These are phyloP conservation scores for Leishmania tarentolae DNA, from an alignment of 208 protist genomes.

Conservation along the genomic window DNA sequence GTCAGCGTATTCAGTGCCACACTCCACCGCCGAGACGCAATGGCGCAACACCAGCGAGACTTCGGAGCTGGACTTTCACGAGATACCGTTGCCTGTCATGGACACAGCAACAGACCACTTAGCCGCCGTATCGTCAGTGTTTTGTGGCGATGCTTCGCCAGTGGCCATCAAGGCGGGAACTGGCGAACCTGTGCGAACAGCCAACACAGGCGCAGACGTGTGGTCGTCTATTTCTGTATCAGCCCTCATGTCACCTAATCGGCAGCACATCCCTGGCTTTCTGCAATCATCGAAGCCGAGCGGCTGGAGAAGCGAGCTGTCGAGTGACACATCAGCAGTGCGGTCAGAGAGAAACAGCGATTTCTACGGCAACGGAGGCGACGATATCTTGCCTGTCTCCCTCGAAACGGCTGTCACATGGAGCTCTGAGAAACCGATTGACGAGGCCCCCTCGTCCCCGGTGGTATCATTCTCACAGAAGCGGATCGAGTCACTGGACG, in stretches of 20 bases:
- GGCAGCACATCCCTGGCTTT: neutral
- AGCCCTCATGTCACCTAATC: neutral
- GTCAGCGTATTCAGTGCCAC: neutral
- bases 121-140: slow-evolving; percentile 9
- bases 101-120: neutral
- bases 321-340: neutral
- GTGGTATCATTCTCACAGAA: neutral
- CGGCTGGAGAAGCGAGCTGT: neutral
- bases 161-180: neutral
- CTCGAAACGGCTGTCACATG: neutral
- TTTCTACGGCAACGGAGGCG: neutral
- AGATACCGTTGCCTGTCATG: slow-evolving; percentile 11
- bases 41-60: slow-evolving; percentile 4
- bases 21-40: slow-evolving; percentile 20
- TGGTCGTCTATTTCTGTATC: neutral
- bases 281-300: neutral
- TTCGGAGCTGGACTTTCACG: neutral
- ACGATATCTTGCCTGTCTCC: slow-evolving; percentile 7
- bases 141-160: neutral
- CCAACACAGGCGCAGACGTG: neutral
- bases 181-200: neutral
- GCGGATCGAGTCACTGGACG: neutral
- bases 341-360: neutral
- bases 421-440: neutral
- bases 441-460: neutral